Evolutionary conservation across 1,139 yeast species (phyloP).

Genomic region (Blastobotrys arbuscula): DNA sequence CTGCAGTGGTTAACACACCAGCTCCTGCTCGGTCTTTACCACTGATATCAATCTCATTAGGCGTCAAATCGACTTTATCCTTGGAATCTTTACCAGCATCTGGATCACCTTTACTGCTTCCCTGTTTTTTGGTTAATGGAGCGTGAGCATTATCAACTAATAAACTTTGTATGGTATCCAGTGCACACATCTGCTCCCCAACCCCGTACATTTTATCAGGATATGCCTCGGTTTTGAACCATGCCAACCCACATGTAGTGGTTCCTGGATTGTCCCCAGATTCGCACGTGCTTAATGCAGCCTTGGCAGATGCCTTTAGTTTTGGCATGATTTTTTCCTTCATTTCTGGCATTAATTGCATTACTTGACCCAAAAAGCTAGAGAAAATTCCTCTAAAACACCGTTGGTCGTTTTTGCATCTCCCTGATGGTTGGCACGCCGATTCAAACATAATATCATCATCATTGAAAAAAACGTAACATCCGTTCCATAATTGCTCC

Average conservation of each 20-base stretch:
- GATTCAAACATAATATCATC: conserved; percentile 65
- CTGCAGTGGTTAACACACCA: conserved; percentile 69
- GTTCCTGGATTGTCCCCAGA: conserved; percentile 90
- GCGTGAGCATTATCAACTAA: conserved; percentile 43
- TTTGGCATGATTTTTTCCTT: conserved; percentile 46
- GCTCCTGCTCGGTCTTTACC: conserved; percentile 83
- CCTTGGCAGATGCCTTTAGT: conserved; percentile 60
- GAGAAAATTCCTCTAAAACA: conserved; percentile 80
- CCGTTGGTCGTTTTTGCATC: conserved; percentile 84
- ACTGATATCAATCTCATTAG: conserved; percentile 25
- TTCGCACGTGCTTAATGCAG: conserved; percentile 74
- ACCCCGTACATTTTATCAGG: conserved; percentile 82
- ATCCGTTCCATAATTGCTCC: conserved; percentile 37
- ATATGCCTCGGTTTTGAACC: conserved; percentile 46
- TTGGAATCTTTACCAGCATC: conserved; percentile 31
- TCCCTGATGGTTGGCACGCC: conserved; percentile 60
- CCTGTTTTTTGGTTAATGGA: conserved; percentile 42
- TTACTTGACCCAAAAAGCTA: conserved; percentile 69
- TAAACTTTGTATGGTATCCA: conserved; percentile 68
- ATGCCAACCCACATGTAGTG: conserved; percentile 62
- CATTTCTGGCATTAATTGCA: conserved; percentile 63
- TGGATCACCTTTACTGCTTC: conserved; percentile 39
- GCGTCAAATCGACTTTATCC: conserved; percentile 17
- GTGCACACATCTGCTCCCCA: conserved; percentile 89
- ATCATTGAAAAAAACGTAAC: conserved; percentile 52